phyloP scores from a whole-genome alignment of 2,329 filamentous ascomycete genomes.

The Aspergillus sp. region DNA sequence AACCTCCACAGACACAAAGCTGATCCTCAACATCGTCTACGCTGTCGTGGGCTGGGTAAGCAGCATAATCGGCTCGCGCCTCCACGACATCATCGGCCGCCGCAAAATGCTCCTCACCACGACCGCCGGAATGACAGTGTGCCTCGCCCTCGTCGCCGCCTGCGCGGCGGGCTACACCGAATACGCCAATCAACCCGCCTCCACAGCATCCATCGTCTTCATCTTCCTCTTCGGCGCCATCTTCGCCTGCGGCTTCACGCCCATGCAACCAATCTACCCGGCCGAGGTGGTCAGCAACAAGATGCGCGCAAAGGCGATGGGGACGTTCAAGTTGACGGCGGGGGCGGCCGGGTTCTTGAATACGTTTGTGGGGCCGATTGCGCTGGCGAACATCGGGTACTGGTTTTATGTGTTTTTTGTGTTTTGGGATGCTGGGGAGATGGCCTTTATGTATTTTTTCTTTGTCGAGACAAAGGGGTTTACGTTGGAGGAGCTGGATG shows the following conservation, averaged over 20 bases:
- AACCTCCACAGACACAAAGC: constrained; percentile 10
- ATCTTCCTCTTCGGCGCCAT: constrained; percentile 58
- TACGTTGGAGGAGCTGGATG: constrained; percentile 12
- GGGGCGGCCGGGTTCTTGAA: constrained; percentile 18
- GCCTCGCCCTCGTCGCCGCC: constrained; percentile 16
- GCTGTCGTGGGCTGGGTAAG: constrained; percentile 15
- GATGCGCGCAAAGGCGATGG: constrained; percentile 63
- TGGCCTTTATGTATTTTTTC: constrained; percentile 12
- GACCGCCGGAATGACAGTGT: constrained; percentile 17
- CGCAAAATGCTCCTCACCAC: constrained; percentile 16
- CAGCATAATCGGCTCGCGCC: constrained; percentile 13
- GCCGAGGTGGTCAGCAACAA: constrained; percentile 60
- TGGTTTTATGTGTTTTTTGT: constrained; percentile 43
- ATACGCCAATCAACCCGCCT: constrained; percentile 35
- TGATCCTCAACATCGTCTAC: constrained; percentile 19
- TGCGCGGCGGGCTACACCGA: constrained; percentile 14
- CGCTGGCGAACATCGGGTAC: constrained; percentile 18
- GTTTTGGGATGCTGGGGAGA: constrained; percentile 9
- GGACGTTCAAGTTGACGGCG: constrained; percentile 28
- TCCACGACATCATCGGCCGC: constrained; percentile 17
- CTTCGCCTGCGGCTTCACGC: constrained; percentile 56
- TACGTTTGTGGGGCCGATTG: constrained; percentile 16
- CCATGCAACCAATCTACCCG: constrained; percentile 55
- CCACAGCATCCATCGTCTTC: constrained; percentile 48
- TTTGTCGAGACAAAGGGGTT: constrained; percentile 12